Conservation (phyloP, 257 asterid species). For the Cordia subcordata region DNA sequence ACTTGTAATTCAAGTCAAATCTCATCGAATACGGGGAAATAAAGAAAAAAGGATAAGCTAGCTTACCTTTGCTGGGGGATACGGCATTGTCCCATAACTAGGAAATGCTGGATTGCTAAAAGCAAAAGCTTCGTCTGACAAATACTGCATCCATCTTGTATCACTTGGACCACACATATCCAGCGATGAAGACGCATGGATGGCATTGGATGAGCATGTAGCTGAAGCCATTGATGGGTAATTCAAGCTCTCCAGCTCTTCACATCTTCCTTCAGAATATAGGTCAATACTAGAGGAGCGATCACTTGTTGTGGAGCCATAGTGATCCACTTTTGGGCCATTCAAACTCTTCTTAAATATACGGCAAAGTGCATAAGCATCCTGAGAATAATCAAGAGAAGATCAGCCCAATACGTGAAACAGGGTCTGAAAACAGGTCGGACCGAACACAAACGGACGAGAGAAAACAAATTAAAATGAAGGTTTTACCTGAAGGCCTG, state of each 20-base stretch:
- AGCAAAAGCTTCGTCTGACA: conserved; percentile 14
- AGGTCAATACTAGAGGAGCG: conserved; percentile 55
- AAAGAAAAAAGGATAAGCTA: background rate
- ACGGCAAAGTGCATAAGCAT: conserved; percentile 92
- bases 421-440: too few species aligned
- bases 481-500: conserved; percentile 12
- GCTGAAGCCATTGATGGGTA: conserved; percentile 26
- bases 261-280: conserved; percentile 43
- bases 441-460: too few species aligned
- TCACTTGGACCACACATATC: conserved; percentile 1
- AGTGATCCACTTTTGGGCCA: conserved; percentile 52
- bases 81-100: conserved; percentile 5
- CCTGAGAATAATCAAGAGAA: conserved; percentile 48
- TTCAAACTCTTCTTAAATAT: conserved; percentile 89
- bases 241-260: conserved; percentile 44
- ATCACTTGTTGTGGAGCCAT: conserved; percentile 38
- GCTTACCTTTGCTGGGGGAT: conserved; percentile 12
- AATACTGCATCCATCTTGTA: conserved; percentile 13
- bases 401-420: too few species aligned
- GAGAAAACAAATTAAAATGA: too few species aligned
- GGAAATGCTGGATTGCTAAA: conserved; percentile 9
- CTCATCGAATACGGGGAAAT: too few species aligned
- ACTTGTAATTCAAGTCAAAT: too few species aligned
- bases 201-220: conserved; percentile 19
- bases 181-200: background rate